Evolutionary conservation across 805 yeast genomes (phyloP), one percentile per base, ranked within the genome.

Genomic region (Candida verbasci): DNA sequence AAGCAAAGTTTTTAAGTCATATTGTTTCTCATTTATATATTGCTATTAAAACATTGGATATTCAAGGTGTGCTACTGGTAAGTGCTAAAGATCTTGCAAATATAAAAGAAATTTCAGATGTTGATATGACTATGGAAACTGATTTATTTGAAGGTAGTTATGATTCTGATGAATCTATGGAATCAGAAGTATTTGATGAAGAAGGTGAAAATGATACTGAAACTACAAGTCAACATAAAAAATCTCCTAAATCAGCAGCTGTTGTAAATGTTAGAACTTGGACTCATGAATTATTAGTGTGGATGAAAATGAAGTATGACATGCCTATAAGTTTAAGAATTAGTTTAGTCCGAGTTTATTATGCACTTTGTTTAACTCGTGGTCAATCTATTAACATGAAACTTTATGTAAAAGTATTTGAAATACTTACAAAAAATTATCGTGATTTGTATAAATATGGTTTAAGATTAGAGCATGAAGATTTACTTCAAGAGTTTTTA

Each of bases 281-380:
- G 95, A 82, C 96, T 0, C 80, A 82, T 37, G 97, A 88, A 55
- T 68, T 91, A 43, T 73, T 77, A 34, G 80, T 82, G 27, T 82
- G 96, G 75, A 56, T 87, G 37, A 75, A 74, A 47, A 80, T 83
- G 78, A 85, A 86, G 48, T 78, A 83, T 49, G 83, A 82, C 35
- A 70, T 91, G 63, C 97, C 98, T 0, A 48, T 86, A 9, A 46
- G 67, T 1, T 58, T 80, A 31, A 72, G 88, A 37, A 68, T 78
- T 16, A 62, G 75, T 1, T 66, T 91, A 28, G 78, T 86, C 1
- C 66, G 68, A 38, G 84, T 86, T 1, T 89, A 77, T 53, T 88
- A 78, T 50, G 76, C 83, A 12, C 66, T 93, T 17, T 70, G 86
- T 25, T 60, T 88, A 18, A 76, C 82, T 2, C 73, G 86, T 27